phyloP scores from a whole-genome alignment of 805 yeast species.

The Metschnikowia cerradonensis region DNA sequence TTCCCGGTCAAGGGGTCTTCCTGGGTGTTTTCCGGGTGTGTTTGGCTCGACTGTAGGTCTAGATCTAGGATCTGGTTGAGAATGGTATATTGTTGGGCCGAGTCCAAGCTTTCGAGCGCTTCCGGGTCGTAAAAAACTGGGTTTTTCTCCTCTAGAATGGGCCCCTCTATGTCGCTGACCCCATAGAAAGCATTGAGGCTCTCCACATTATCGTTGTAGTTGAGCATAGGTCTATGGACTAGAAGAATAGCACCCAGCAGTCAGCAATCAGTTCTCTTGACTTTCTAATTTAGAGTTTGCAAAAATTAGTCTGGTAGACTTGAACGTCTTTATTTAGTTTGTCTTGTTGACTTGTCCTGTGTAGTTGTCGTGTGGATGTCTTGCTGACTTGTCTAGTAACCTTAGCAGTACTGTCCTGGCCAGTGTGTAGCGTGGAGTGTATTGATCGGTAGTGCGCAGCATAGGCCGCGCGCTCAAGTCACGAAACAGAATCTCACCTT shows the following conservation, averaged over 20 bases:
- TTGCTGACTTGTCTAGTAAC: too few relatives aligned
- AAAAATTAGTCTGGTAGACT: too few relatives aligned
- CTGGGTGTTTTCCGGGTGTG: constrained; percentile 20
- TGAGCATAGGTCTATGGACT: constrained; percentile 21
- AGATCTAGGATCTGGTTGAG: constrained; percentile 25
- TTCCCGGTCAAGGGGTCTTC: constrained; percentile 34
- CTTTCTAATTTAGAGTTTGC: too few relatives aligned
- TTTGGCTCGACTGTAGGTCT: constrained; percentile 10
- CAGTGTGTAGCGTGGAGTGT: not conserved
- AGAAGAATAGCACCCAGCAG: not conserved
- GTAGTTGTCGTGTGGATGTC: too few relatives aligned
- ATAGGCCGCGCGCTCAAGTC: constrained; percentile 1
- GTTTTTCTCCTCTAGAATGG: constrained; percentile 18
- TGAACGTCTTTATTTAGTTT: too few relatives aligned
- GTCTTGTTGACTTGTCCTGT: too few relatives aligned
- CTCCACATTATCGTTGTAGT: constrained; percentile 28
- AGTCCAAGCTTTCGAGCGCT: constrained; percentile 18
- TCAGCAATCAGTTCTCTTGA: too few relatives aligned
- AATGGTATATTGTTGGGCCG: constrained; percentile 29
- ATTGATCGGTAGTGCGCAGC: not conserved
- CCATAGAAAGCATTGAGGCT: constrained; percentile 30
- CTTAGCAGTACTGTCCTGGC: too few relatives aligned
- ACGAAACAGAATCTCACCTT: constrained; percentile 1
- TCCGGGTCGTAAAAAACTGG: constrained; percentile 15
- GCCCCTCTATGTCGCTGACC: constrained; percentile 23